These are phyloP conservation scores for Jasminum sambac DNA, from an alignment of 257 asterid genomes.

Conservation along the genomic window DNA sequence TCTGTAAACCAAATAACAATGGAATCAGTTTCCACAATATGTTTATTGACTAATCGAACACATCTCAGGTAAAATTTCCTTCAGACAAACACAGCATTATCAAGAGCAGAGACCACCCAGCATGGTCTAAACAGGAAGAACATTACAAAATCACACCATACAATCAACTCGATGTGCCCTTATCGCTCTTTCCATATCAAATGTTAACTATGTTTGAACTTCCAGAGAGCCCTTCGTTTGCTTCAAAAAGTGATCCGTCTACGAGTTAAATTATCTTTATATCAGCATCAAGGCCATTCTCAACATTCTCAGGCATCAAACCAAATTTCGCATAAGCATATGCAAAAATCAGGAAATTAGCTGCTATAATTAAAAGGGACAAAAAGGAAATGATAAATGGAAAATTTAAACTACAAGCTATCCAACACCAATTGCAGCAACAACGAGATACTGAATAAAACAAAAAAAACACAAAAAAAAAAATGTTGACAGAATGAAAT, in stretches of 20 bases:
- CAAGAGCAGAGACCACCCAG: conserved; percentile 3
- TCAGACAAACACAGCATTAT: background rate
- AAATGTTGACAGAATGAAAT: conserved; percentile 4
- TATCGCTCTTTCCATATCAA: background rate
- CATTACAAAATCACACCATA: background rate
- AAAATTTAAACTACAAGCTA: background rate
- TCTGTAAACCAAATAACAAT: conserved; percentile 43
- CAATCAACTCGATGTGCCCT: background rate
- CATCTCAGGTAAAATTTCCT: conserved; percentile 4
- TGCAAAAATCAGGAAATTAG: background rate
- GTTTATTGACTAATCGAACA: conserved; percentile 13
- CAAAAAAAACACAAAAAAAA: background rate
- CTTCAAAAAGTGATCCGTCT: background rate
- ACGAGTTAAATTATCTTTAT: background rate
- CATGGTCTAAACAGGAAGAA: background rate
- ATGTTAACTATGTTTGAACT: background rate
- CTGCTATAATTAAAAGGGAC: background rate
- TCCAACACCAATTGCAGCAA: background rate
- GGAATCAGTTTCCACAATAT: conserved; percentile 11
- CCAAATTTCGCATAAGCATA: background rate
- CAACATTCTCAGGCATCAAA: background rate
- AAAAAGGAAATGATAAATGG: background rate
- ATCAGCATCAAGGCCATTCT: background rate
- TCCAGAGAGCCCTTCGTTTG: background rate
- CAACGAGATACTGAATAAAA: background rate